Evolutionary conservation across 2,329 filamentous ascomycete species (phyloP).

Genomic region (Cordyceps pruinosa): DNA sequence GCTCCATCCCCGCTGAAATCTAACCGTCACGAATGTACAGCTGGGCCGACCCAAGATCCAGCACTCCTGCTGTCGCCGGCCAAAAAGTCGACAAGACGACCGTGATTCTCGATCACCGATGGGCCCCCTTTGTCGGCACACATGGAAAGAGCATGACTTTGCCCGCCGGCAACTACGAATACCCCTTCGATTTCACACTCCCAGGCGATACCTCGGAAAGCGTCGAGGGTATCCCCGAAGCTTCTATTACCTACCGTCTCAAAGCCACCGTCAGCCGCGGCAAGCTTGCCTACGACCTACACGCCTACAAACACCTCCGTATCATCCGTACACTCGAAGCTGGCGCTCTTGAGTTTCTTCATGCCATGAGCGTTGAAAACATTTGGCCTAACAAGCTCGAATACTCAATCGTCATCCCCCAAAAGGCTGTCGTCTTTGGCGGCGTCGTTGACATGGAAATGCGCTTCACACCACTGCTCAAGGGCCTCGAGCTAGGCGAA

Average conservation of each 20-base stretch:
- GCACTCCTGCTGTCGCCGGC: conserved; percentile 51
- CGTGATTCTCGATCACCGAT: conserved; percentile 61
- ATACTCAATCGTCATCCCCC: conserved; percentile 88
- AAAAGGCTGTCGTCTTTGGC: conserved; percentile 90
- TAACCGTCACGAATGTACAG: conserved; percentile 23
- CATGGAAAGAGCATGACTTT: conserved; percentile 54
- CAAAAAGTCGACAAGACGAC: conserved; percentile 53
- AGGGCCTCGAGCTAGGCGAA: conserved; percentile 79
- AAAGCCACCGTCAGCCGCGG: conserved; percentile 84
- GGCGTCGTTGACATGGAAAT: conserved; percentile 80
- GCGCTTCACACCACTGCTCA: conserved; percentile 78
- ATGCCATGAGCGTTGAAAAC: conserved; percentile 94
- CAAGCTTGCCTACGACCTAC: conserved; percentile 81
- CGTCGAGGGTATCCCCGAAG: conserved; percentile 80
- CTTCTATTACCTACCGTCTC: conserved; percentile 81
- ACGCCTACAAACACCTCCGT: conserved; percentile 69
- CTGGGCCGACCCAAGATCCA: conserved; percentile 46
- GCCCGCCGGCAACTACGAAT: conserved; percentile 73
- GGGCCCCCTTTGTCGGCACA: conserved; percentile 56
- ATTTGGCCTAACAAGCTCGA: conserved; percentile 97
- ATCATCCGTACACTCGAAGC: conserved; percentile 72
- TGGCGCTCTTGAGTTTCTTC: conserved; percentile 67
- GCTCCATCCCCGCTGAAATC: background rate
- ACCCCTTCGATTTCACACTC: conserved; percentile 70
- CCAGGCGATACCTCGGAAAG: conserved; percentile 73